Conservation (phyloP, 2,329 filamentous ascomycete species). For the Apiospora saccharicola region DNA sequence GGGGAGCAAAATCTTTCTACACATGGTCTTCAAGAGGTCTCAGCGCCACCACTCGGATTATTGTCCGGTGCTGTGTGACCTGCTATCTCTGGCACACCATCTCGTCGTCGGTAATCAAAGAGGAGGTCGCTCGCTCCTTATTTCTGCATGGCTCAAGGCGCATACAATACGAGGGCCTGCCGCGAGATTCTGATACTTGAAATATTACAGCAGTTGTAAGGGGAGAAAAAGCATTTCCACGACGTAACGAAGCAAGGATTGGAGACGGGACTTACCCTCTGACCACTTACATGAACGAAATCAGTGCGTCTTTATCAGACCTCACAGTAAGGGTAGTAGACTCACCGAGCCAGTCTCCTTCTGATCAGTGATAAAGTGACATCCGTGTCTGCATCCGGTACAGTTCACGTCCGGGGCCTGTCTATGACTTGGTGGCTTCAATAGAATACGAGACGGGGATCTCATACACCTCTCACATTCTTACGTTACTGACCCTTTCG, state of each 20-base stretch:
- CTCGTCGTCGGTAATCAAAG: not conserved
- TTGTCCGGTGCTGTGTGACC: constrained; percentile 18
- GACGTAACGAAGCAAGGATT: not conserved
- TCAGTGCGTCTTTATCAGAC: not conserved
- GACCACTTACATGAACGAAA: not conserved
- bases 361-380: not conserved
- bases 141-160: not conserved
- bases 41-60: constrained; percentile 9
- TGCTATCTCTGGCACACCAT: not conserved
- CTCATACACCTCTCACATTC: not conserved
- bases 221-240: not conserved
- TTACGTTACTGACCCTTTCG: not conserved
- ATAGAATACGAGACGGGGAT: not conserved
- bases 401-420: not conserved
- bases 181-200: too few relatives aligned
- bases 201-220: too few relatives aligned
- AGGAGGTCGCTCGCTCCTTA: not conserved
- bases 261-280: not conserved
- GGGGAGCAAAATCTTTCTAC: not conserved
- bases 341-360: not conserved
- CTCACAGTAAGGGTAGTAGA: not conserved
- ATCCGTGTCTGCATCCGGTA: not conserved
- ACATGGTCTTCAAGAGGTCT: not conserved
- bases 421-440: not conserved
- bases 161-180: not conserved